Evolutionary conservation across 176 grass and related monocot species (phyloP).

Genomic region (Secale cereale): DNA sequence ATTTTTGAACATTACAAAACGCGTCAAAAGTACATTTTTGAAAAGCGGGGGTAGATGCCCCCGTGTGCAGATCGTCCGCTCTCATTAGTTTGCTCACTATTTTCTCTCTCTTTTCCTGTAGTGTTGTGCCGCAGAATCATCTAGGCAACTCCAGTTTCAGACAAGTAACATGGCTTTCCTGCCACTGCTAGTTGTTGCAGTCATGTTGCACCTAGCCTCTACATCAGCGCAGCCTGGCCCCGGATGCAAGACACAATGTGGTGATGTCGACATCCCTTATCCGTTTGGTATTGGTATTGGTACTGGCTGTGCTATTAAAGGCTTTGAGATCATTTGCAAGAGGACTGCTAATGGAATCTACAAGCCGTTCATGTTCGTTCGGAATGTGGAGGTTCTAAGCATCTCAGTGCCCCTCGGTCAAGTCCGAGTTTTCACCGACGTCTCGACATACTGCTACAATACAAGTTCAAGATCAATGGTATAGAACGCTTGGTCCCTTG

Average conservation of each 20-base stretch:
- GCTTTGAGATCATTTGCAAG: constrained; percentile 8
- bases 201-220: background rate
- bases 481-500: accelerated
- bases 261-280: background rate
- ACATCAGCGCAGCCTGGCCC: constrained; percentile 2
- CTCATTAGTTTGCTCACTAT: background rate
- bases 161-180: background rate
- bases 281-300: constrained; percentile 34
- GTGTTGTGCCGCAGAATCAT: background rate
- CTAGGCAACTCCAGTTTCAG: background rate
- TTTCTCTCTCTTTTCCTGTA: background rate
- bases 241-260: background rate
- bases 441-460: constrained; percentile 20
- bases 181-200: background rate
- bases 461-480: background rate
- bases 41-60: too few relatives aligned
- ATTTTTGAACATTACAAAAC: too few relatives aligned
- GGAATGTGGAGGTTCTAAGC: background rate
- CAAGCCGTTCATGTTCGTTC: background rate
- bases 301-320: background rate
- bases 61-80: too few relatives aligned
- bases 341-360: background rate
- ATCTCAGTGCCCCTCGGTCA: background rate
- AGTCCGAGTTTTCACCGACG: background rate
- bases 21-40: too few relatives aligned